Base-by-base conservation (phyloP, 441 rosid genomes). In the Aleurites moluccanus region DNA sequence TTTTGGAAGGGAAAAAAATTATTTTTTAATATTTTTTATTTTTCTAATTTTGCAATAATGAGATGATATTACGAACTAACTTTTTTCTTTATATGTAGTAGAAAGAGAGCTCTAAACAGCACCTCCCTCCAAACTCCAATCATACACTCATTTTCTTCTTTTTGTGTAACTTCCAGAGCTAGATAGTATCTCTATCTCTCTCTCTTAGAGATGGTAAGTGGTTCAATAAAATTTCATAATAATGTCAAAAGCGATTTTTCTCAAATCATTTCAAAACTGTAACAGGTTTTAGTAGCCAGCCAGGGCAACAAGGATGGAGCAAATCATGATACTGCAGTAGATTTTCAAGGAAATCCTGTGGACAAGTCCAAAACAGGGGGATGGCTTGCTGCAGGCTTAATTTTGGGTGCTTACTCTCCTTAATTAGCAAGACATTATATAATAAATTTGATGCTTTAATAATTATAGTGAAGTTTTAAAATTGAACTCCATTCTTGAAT, bases 381-480 rank as follows among this genome's bases (percentile, higher is more conserved):
- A 69, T 91, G 99, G 99, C 81, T 92, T 16, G 93, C 88, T 38
- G 93, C 97, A 20, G 99, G 93, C 59, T 85, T 94, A 42, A 94
- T 91, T 78, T 75, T 94, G 77, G 99, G 97, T 92, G 70, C 57
- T 38, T 62, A 0, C 18, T 8, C 57, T 38, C 61, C 33, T 16
- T 66, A 15, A 38, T 38, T 38, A 21, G 27, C 44, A 69, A 56
- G 21, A 64, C 21, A 6, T 52, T 52, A 38, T 33, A 38, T 23
- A 7, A 2, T 15, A 27, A 2, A 5, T 21, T 15, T 3, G 21
- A 23, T 10, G 50, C 18, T 75, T 28, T 23, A 27, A 1, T 56
- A 28, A 2, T 30, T 47, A 25, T 75, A 25, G 35, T 40, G 64
- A 49, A 77, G 73, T 42, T 33, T 6, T 35, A 27, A 56, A 18